These are phyloP conservation scores for Phyllosticta citribraziliensis DNA, from an alignment of 2,329 filamentous ascomycete species.

Conservation along the genomic window DNA sequence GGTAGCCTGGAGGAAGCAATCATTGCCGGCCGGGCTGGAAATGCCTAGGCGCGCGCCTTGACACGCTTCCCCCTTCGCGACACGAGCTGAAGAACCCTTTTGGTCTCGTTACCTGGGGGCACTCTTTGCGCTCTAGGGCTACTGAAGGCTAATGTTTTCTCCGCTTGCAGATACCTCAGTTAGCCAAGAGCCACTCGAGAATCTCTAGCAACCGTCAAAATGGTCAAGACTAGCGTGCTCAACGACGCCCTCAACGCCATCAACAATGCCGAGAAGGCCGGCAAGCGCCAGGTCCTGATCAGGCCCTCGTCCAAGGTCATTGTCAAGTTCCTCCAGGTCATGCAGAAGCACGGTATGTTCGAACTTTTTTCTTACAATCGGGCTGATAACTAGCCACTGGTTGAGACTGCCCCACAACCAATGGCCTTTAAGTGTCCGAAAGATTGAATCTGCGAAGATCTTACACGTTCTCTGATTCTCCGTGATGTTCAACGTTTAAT, in stretches of 20 bases:
- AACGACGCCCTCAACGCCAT: slow-evolving; percentile 97
- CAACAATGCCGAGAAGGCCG: slow-evolving; percentile 99
- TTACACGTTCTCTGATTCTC: slow-evolving; percentile 87
- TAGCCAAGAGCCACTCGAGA: slow-evolving; percentile 60
- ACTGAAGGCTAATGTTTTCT: slow-evolving; percentile 50
- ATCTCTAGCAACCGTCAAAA: slow-evolving; percentile 72
- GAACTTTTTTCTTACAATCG: slow-evolving; percentile 49
- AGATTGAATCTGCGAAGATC: slow-evolving; percentile 79
- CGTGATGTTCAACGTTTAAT: slow-evolving; percentile 90
- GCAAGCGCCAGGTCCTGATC: slow-evolving; percentile 99
- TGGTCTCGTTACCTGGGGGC: slow-evolving; percentile 43
- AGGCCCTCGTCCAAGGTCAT: slow-evolving; percentile 99
- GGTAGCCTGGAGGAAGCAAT: slow-evolving; percentile 40
- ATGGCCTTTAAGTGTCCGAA: slow-evolving; percentile 99
- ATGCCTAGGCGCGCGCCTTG: slow-evolving; percentile 17
- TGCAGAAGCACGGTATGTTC: slow-evolving; percentile 97
- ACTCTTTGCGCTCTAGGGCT: slow-evolving; percentile 57
- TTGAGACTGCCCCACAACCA: slow-evolving; percentile 72
- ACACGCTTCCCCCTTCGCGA: slow-evolving; percentile 38
- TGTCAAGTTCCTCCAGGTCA: slow-evolving; percentile 96
- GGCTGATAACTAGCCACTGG: slow-evolving; percentile 99
- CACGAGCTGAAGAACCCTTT: slow-evolving; percentile 61
- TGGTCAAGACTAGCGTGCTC: slow-evolving; percentile 98
- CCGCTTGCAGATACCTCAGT: slow-evolving; percentile 49
- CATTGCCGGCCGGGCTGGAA: slow-evolving; percentile 16